Base-by-base conservation (phyloP, 345 rosid species). In the Camelina hispida region DNA sequence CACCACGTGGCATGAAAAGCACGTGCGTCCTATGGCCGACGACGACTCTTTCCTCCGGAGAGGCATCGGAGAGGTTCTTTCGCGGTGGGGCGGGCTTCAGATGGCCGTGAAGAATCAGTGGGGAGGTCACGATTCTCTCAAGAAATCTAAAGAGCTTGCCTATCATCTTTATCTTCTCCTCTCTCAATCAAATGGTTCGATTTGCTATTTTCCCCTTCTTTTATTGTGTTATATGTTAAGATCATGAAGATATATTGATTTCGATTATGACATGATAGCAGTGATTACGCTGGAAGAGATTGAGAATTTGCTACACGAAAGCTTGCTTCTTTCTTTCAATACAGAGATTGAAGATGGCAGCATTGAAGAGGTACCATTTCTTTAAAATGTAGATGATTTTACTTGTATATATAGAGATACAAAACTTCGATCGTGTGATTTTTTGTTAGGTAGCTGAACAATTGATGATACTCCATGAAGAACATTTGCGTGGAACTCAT, bases 281-380 rank as follows among this genome's bases (percentile, higher is more conserved):
- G 79, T 69, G 15, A 71, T 87, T 18, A 50, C 80, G 32, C 80
- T 80, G 25, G 96, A 90, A 55, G 96, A 93, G 55, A 77, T 93
- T 22, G 96, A 93, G 85, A 85, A 72, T 66, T 78, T 90, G 65
- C 84, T 93, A 34, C 87, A 93, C 63, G 95, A 93, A 81, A 82
- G 79, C 70, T 72, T 90, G 88, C 79, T 93, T 46, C 85, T 93
- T 30, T 81, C 86, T 64, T 89, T 93, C 81, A 90, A 89, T 72
- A 87, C 98, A 47, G 93, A 93, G 75, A 82, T 93, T 6, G 98
- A 93, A 74, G 95, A 93, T 77, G 98, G 95, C 60, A 93, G 95
- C 89, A 88, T 90, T 70, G 95, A 90, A 66, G 86, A 90, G 86
- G 96, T 85, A 63, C 9, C 7, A 9, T 37, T 59, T 38, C 52